Evolutionary conservation across 2,329 filamentous ascomycete genomes (phyloP).

Genomic region (Xylaria sp.): DNA sequence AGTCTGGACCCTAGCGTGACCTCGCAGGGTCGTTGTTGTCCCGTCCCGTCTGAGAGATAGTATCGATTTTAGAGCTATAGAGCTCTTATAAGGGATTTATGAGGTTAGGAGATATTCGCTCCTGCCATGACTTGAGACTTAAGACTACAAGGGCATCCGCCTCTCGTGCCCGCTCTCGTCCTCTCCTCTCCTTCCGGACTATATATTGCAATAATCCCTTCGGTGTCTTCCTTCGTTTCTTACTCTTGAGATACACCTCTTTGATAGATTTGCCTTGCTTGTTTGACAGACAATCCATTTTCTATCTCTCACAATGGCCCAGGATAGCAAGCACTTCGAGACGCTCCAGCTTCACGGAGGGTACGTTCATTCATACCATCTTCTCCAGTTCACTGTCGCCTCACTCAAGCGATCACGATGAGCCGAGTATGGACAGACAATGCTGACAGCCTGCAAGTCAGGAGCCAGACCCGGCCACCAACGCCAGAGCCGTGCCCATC

Average conservation of each 20-base stretch:
- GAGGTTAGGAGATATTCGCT: neutral
- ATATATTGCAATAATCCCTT: neutral
- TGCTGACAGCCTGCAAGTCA: slow-evolving; percentile 51
- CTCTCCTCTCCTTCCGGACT: no score
- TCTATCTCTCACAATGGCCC: slow-evolving; percentile 35
- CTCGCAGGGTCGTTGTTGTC: no score
- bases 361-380: slow-evolving; percentile 40
- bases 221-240: neutral
- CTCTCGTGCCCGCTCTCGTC: no score
- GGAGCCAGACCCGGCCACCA: slow-evolving; percentile 72
- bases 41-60: no score
- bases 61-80: no score
- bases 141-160: no score
- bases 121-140: neutral
- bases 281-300: neutral
- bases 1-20: no score
- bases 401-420: neutral
- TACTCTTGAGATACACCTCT: neutral
- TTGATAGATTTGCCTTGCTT: slow-evolving; percentile 1
- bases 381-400: neutral
- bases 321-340: slow-evolving; percentile 64
- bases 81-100: no score
- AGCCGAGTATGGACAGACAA: neutral
- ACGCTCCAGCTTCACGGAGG: slow-evolving; percentile 82
- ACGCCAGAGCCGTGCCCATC: slow-evolving; percentile 87